These are phyloP conservation scores for Aspergillus cejpii DNA, from an alignment of 2,329 filamentous ascomycete genomes.

Conservation along the genomic window DNA sequence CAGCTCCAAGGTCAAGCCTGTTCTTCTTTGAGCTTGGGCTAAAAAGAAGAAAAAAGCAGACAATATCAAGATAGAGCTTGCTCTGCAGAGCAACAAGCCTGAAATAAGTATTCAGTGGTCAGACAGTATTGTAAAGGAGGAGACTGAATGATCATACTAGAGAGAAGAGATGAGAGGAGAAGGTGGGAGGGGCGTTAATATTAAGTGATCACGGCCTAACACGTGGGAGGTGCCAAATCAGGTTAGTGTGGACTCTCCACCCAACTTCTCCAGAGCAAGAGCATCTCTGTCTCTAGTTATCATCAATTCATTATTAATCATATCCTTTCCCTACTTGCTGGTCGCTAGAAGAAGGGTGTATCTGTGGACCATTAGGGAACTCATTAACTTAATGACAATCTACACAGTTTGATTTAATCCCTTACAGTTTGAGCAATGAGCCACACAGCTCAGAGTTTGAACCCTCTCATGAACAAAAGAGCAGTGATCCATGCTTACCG, in stretches of 20 bases:
- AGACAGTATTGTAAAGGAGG: no score
- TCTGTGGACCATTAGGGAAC: no score
- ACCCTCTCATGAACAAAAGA: constrained; percentile 16
- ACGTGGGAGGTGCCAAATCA: constrained; percentile 9
- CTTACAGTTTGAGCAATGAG: constrained; percentile 1
- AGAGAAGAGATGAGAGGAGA: neutral
- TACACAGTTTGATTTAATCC: neutral
- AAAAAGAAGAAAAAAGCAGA: neutral
- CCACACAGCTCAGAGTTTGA: constrained; percentile 8
- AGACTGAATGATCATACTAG: no score
- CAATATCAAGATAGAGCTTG: neutral
- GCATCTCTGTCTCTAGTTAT: neutral
- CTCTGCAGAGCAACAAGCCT: neutral
- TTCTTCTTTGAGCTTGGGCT: neutral
- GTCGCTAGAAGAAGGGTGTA: no score
- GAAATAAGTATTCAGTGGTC: neutral
- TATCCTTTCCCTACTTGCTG: no score
- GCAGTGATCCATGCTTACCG: constrained; percentile 50
- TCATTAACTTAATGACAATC: no score
- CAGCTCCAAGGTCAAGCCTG: neutral
- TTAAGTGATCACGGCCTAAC: constrained; percentile 16
- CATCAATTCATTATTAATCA: no score
- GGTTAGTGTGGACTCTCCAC: constrained; percentile 1
- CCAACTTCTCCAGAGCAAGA: constrained; percentile 21
- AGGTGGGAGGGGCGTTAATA: constrained; percentile 11